Percentiles rank a stretch among this genome's conserved stretches.
phyloP scores from a whole-genome alignment of 106 monocot species.

The Dendrobium officinale region DNA sequence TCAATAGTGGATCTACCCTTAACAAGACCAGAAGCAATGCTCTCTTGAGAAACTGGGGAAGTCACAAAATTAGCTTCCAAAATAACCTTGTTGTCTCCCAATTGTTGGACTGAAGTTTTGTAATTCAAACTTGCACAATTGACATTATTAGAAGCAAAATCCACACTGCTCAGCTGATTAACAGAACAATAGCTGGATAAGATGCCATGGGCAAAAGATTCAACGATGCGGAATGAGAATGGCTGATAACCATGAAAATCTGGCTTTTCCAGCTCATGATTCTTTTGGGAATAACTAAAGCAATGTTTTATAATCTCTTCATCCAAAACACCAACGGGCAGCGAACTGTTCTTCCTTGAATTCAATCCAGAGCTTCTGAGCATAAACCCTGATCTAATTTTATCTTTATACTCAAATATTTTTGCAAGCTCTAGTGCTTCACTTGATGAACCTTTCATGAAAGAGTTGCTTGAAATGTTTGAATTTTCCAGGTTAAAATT shows the following conservation, averaged over 20 bases:
- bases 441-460: constrained; percentile 1
- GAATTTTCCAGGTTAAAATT: constrained; percentile 9
- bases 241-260: constrained; percentile 4
- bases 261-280: background rate
- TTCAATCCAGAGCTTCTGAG: background rate
- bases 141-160: constrained; percentile 2
- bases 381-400: no score
- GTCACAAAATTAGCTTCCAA: constrained; percentile 16
- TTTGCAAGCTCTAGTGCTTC: background rate
- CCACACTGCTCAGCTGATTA: constrained; percentile 7
- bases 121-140: constrained; percentile 1
- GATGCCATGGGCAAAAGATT: constrained; percentile 30
- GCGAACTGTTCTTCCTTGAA: constrained; percentile 1
- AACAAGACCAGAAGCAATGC: constrained; percentile 20
- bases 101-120: constrained; percentile 4
- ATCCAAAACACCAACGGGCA: constrained; percentile 1
- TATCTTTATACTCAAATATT: no score
- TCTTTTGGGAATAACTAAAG: background rate
- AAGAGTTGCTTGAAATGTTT: constrained; percentile 1
- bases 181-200: constrained; percentile 26
- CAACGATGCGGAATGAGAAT: constrained; percentile 24
- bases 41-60: constrained; percentile 32
- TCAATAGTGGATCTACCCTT: background rate
- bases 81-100: constrained; percentile 7
- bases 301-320: background rate